A percentile compares a stretch with the other conserved stretches of the same genome.
Conservation (phyloP, 805 yeast species). For the Myxozyma nipponensis region DNA sequence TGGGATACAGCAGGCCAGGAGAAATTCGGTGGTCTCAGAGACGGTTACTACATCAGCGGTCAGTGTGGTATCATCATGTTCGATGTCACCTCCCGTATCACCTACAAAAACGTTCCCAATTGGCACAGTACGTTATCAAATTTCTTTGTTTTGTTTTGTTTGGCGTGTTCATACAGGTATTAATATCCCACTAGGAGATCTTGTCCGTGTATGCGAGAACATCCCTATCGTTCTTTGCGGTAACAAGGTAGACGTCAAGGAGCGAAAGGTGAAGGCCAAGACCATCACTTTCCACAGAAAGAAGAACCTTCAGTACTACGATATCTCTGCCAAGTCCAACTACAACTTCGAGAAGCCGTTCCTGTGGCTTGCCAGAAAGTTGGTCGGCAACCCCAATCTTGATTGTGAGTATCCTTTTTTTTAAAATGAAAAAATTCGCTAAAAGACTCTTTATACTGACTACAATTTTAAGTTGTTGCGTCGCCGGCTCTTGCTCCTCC, state of each 20-base stretch:
- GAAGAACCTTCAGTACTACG: constrained; percentile 99
- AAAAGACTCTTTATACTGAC: background rate
- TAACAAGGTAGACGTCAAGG: constrained; percentile 99
- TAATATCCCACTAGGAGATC: constrained; percentile 50
- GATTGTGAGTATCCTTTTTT: constrained; percentile 47
- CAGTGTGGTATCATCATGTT: constrained; percentile 99
- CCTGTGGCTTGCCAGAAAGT: constrained; percentile 99
- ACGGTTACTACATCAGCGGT: constrained; percentile 98
- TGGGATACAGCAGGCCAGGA: constrained; percentile 99
- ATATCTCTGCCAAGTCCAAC: constrained; percentile 98
- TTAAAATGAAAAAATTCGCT: background rate
- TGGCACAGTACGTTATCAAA: too few species aligned
- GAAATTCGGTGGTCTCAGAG: constrained; percentile 99
- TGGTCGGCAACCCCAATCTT: constrained; percentile 95
- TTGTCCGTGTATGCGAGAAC: constrained; percentile 99
- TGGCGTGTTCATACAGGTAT: background rate
- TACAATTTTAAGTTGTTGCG: constrained; percentile 60
- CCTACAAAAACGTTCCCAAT: constrained; percentile 99
- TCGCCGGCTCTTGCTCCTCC: constrained; percentile 99
- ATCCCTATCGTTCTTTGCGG: constrained; percentile 99
- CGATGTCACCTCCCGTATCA: constrained; percentile 98
- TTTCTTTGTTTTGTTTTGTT: constrained; percentile 40
- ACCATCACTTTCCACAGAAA: constrained; percentile 99
- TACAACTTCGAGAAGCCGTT: constrained; percentile 99
- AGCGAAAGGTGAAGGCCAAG: constrained; percentile 99